These are phyloP conservation scores for Xylaria sp. DNA, from an alignment of 2,329 filamentous ascomycete genomes.

Conservation along the genomic window DNA sequence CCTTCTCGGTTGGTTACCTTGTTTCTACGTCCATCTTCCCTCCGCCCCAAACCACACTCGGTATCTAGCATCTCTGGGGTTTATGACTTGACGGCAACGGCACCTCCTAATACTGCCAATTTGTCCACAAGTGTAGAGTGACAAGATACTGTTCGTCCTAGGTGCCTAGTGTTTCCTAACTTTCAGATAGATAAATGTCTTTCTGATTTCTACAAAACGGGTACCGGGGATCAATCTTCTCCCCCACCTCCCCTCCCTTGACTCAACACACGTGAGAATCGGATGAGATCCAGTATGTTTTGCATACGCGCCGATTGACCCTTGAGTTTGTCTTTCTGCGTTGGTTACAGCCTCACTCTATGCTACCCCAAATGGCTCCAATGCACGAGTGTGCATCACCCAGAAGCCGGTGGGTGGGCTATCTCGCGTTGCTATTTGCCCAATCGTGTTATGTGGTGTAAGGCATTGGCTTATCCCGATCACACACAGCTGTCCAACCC, in stretches of 20 bases:
- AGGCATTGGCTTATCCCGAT: too few species aligned
- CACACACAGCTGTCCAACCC: background rate
- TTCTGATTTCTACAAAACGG: too few species aligned
- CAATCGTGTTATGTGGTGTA: slow-evolving; percentile 1
- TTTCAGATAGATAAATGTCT: too few species aligned
- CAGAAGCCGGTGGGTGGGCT: background rate
- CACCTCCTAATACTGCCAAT: too few species aligned
- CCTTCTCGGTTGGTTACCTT: background rate
- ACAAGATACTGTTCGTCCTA: too few species aligned
- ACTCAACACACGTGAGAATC: background rate
- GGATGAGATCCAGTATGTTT: background rate
- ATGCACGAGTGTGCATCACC: slow-evolving; percentile 9
- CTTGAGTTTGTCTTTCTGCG: background rate
- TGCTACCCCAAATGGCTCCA: slow-evolving; percentile 5
- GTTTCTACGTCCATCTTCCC: background rate
- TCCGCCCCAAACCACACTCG: background rate
- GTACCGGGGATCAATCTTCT: too few species aligned
- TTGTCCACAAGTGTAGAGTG: too few species aligned
- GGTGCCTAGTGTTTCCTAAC: too few species aligned
- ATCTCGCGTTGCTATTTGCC: slow-evolving; percentile 17
- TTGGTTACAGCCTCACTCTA: slow-evolving; percentile 2
- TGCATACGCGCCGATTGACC: slow-evolving; percentile 1
- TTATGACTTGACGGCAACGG: too few species aligned
- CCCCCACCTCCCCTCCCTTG: too few species aligned
- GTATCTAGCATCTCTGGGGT: too few species aligned